Evolutionary conservation across 352 stramenopile genomes (phyloP).

Genomic region (Phytophthora pluvialis): DNA sequence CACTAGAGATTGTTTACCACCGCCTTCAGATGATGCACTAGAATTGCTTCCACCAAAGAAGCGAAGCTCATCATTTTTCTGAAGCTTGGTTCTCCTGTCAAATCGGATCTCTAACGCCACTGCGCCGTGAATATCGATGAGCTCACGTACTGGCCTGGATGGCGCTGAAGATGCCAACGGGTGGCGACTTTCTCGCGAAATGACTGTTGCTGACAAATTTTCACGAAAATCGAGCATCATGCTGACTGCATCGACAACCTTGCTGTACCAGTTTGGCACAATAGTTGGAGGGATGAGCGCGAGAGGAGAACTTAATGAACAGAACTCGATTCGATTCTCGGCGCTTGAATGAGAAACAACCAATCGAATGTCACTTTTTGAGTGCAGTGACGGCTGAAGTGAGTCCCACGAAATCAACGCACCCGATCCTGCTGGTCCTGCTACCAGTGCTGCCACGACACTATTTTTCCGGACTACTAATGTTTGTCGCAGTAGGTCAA

Average conservation of each 20-base stretch:
- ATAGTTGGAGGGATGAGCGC: constrained; percentile 37
- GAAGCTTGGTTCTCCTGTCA: constrained; percentile 61
- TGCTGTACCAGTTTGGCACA: constrained; percentile 65
- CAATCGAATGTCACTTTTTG: constrained; percentile 25
- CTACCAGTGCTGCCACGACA: constrained; percentile 28
- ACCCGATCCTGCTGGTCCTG: constrained; percentile 15
- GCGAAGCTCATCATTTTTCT: constrained; percentile 35
- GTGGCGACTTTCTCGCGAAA: constrained; percentile 63
- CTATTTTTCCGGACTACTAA: constrained; percentile 55
- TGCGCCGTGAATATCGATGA: constrained; percentile 54
- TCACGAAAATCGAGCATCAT: constrained; percentile 67
- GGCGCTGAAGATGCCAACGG: constrained; percentile 24
- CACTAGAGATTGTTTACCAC: constrained; percentile 2
- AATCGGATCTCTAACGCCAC: constrained; percentile 75
- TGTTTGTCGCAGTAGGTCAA: constrained; percentile 42
- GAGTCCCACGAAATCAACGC: constrained; percentile 36
- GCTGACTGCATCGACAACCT: constrained; percentile 58
- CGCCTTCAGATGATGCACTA: background rate
- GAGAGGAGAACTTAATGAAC: constrained; percentile 42
- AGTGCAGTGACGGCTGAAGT: constrained; percentile 9
- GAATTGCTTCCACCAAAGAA: constrained; percentile 21
- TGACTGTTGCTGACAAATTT: constrained; percentile 36
- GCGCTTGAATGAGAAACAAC: constrained; percentile 32
- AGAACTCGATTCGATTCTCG: constrained; percentile 32
- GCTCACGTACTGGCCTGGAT: constrained; percentile 12